Base-by-base conservation (phyloP, 495 filamentous ascomycete genomes). In the Lasiosphaeriaceae sp. region DNA sequence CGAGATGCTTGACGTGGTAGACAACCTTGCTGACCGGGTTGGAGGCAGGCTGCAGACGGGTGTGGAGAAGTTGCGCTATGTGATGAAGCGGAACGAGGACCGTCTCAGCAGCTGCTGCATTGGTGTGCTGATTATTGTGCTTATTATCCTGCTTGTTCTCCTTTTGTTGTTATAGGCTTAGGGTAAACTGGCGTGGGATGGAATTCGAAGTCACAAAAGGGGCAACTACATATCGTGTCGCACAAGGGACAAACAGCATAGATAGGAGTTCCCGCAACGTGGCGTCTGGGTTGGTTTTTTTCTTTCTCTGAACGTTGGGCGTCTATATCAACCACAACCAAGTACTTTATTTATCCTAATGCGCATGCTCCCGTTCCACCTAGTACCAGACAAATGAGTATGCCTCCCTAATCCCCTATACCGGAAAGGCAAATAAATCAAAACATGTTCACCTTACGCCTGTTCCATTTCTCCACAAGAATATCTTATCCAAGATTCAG, bases 71-170 rank as follows among this genome's bases (percentile, higher is more conserved):
- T 80, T 97, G 58, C 83, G 83, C 48, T 82, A 86, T 71, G 87
- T 98, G 57, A 86, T 97, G 62, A 83, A 88, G 72, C 84, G 87
- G 77, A 97, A 96, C 74, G 94, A 97, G 79, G 94, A 95, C 85
- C 75, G 77, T 71, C 74, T 86, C 79, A 97, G 91, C 57, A 90
- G 90, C 66, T 97, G 92, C 72, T 97, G 92, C 73, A 96, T 98
- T 61, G 90, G 77, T 14, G 65, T 92, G 16, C 78, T 97, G 61
- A 94, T 96, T 47, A 80, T 90, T 54, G 88, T 94, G 49, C 82
- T 97, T 56, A 85, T 96, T 54, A 73, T 97, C 44, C 72, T 97
- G 68, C 79, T 97, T 65, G 83, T 96, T 62, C 72, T 97, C 51
- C 54, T 86, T 19, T 61, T 86, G 54, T 62, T 84, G 22, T 61